Evolutionary conservation across 2,329 filamentous ascomycete genomes (phyloP).

Genomic region (Ciborinia camelliae): DNA sequence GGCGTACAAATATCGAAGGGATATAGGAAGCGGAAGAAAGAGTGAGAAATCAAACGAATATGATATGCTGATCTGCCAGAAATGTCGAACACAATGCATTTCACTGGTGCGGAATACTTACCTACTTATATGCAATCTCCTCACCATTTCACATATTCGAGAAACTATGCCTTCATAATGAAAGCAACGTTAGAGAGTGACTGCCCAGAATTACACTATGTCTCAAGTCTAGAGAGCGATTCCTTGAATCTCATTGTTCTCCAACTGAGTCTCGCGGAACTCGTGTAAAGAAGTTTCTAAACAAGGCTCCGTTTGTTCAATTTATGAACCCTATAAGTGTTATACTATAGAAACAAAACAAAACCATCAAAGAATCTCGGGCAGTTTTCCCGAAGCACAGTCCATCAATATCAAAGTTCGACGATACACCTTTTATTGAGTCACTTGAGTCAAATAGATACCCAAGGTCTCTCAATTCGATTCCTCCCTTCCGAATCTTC

Average conservation of each 20-base stretch:
- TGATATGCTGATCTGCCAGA: neutral
- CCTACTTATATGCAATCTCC: no score
- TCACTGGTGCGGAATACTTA: no score
- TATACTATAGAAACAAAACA: neutral
- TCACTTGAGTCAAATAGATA: no score
- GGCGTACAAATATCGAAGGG: no score
- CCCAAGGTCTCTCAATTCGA: no score
- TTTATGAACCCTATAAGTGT: no score
- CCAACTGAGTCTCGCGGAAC: neutral
- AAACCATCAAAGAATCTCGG: neutral
- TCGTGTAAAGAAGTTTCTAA: neutral
- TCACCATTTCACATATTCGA: neutral
- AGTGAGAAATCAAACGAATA: no score
- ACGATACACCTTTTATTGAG: no score
- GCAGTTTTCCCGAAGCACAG: no score
- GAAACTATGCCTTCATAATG: neutral
- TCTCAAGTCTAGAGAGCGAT: neutral
- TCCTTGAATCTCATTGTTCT: neutral
- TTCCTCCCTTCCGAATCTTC: no score
- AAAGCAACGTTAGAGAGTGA: neutral
- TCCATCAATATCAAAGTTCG: no score
- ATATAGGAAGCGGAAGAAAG: no score
- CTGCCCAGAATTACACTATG: neutral
- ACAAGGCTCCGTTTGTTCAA: neutral
- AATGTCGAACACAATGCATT: neutral